Percentiles rank a stretch among this genome's conserved stretches.
These are phyloP conservation scores for Solanum bulbocastanum DNA, from an alignment of 257 asterid species.

Conservation along the genomic window DNA sequence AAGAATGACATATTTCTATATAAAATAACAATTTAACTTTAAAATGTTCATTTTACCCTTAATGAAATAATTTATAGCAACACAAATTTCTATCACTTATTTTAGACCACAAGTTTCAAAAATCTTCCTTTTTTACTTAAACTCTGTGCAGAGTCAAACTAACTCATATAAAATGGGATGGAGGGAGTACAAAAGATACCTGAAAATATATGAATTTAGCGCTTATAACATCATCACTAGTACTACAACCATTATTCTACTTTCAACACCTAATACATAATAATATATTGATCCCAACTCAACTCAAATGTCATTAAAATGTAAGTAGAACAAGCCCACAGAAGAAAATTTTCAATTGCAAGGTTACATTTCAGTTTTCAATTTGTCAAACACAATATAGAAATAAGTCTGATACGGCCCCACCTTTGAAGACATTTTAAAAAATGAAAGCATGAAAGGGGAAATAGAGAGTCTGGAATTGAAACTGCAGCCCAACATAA, in stretches of 20 bases:
- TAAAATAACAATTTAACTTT: too few relatives aligned
- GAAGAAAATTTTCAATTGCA: not conserved
- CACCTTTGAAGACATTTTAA: not conserved
- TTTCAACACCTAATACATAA: not conserved
- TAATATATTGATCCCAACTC: not conserved
- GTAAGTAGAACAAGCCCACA: not conserved
- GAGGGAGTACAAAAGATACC: not conserved
- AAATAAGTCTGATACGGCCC: not conserved
- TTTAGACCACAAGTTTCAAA: too few relatives aligned
- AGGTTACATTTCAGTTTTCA: not conserved
- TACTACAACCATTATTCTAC: not conserved
- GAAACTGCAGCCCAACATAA: too few relatives aligned
- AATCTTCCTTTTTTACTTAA: too few relatives aligned
- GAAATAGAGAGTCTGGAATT: too few relatives aligned
- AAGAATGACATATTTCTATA: too few relatives aligned
- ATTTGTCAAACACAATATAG: not conserved
- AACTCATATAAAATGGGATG: too few relatives aligned
- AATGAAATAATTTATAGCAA: too few relatives aligned
- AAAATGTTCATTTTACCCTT: too few relatives aligned
- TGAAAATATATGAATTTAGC: not conserved
- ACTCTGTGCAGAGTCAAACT: too few relatives aligned
- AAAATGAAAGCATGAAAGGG: not conserved
- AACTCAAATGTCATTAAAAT: not conserved
- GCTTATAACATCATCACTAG: not conserved
- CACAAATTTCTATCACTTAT: too few relatives aligned